phyloP scores from a whole-genome alignment of 129 eudicot species.

The Mikania micrantha region DNA sequence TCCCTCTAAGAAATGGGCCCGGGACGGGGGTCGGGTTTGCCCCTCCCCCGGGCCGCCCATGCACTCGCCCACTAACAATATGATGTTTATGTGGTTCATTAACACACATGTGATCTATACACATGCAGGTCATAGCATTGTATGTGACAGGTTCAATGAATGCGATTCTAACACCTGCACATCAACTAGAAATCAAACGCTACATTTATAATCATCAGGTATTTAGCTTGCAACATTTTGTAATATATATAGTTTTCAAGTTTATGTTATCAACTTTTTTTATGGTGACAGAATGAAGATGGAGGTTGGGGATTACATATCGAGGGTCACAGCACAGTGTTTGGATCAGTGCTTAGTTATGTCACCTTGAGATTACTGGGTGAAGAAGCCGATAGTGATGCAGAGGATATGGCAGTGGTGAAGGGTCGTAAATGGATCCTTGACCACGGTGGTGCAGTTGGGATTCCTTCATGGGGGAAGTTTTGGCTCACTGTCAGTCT shows the following conservation, averaged over 20 bases:
- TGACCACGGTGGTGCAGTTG: conserved; percentile 51
- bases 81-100: too few species aligned
- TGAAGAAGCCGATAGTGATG: conserved; percentile 38
- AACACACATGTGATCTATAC: background rate
- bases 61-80: too few species aligned
- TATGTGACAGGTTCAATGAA: conserved; percentile 43
- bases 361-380: conserved; percentile 48
- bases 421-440: conserved; percentile 62
- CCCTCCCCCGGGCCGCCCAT: too few species aligned
- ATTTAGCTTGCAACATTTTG: background rate
- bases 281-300: conserved; percentile 39
- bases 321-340: conserved; percentile 55
- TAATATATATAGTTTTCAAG: too few species aligned
- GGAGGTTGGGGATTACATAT: conserved; percentile 66
- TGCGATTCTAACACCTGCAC: conserved; percentile 34
- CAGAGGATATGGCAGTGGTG: conserved; percentile 30
- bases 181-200: conserved; percentile 53
- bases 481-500: conserved; percentile 50
- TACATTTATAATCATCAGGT: conserved; percentile 68
- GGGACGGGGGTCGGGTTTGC: too few species aligned
- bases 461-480: conserved; percentile 70
- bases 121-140: conserved; percentile 45
- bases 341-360: conserved; percentile 47
- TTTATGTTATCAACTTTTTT: too few species aligned
- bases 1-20: too few species aligned